Conservation (phyloP, 441 rosid genomes). For the Biscutella laevigata region DNA sequence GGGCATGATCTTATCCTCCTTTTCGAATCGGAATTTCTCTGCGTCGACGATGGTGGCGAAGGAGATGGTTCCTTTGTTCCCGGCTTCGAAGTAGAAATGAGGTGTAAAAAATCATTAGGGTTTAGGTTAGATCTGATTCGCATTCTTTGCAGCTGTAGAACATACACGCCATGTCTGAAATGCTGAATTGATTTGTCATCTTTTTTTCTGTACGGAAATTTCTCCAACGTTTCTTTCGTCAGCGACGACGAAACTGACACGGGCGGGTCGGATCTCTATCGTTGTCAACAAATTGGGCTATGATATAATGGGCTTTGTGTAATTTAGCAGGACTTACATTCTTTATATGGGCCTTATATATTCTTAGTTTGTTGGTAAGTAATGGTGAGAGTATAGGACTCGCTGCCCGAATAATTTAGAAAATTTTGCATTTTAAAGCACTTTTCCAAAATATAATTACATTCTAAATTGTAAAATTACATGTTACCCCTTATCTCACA, state of each 20-base stretch:
- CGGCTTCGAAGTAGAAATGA: slow-evolving; percentile 87
- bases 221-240: slow-evolving; percentile 22
- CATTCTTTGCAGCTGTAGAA: slow-evolving; percentile 71
- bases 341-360: too few species aligned
- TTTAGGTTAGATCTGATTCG: slow-evolving; percentile 58
- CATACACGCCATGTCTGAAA: slow-evolving; percentile 43
- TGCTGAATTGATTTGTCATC: too few species aligned
- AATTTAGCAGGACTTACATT: neutral
- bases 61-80: slow-evolving; percentile 73
- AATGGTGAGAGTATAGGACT: too few species aligned
- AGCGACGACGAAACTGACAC: slow-evolving; percentile 24
- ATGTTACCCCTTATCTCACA: too few species aligned
- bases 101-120: slow-evolving; percentile 51
- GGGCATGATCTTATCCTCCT: slow-evolving; percentile 75
- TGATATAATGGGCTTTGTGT: neutral
- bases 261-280: slow-evolving; percentile 3
- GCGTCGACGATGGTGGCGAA: slow-evolving; percentile 63
- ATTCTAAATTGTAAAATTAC: too few species aligned
- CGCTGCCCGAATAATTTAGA: too few species aligned
- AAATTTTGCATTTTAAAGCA: too few species aligned
- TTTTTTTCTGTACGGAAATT: neutral
- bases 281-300: neutral
- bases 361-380: too few species aligned
- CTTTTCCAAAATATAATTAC: too few species aligned
- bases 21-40: slow-evolving; percentile 57